A percentile compares a stretch with the other conserved stretches of the same genome.
phyloP scores from a whole-genome alignment of 164 flowering plant species.

The Aristolochia contorta region DNA sequence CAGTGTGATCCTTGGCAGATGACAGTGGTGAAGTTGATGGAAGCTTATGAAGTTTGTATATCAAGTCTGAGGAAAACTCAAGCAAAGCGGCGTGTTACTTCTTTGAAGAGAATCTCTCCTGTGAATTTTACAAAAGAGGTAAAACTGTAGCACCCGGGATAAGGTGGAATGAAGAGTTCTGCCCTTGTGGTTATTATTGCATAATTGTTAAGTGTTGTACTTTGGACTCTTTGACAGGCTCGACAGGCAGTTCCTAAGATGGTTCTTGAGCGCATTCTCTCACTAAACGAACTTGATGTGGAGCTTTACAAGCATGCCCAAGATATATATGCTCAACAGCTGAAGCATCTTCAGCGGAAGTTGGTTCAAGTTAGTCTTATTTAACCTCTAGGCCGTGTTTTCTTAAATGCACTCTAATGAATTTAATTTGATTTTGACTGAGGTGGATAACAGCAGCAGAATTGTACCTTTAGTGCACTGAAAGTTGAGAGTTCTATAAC shows the following conservation, averaged over 20 bases:
- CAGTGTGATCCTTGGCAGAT: slow-evolving; percentile 24
- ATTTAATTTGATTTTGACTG: no score
- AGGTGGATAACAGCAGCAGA: no score
- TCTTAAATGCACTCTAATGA: no score
- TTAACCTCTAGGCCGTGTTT: neutral
- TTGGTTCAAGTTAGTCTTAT: slow-evolving; percentile 24
- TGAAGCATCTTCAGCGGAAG: slow-evolving; percentile 18
- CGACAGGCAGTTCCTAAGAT: slow-evolving; percentile 50
- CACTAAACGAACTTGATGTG: slow-evolving; percentile 72
- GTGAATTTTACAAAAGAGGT: slow-evolving; percentile 90
- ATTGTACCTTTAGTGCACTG: no score
- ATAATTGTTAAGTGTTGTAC: slow-evolving; percentile 1
- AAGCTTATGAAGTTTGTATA: slow-evolving; percentile 61
- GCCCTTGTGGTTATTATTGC: neutral
- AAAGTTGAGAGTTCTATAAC: no score
- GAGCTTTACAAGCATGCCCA: slow-evolving; percentile 83
- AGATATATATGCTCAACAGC: slow-evolving; percentile 51
- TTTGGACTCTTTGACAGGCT: slow-evolving; percentile 38
- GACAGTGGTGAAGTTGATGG: slow-evolving; percentile 64
- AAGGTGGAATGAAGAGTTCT: neutral
- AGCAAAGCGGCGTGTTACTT: slow-evolving; percentile 37
- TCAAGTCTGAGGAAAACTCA: slow-evolving; percentile 56
- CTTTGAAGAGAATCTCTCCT: slow-evolving; percentile 60
- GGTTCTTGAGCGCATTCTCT: slow-evolving; percentile 49
- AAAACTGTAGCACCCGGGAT: neutral